Base-by-base conservation (phyloP, 768 basidiomycete species). In the Lentinula boryana region DNA sequence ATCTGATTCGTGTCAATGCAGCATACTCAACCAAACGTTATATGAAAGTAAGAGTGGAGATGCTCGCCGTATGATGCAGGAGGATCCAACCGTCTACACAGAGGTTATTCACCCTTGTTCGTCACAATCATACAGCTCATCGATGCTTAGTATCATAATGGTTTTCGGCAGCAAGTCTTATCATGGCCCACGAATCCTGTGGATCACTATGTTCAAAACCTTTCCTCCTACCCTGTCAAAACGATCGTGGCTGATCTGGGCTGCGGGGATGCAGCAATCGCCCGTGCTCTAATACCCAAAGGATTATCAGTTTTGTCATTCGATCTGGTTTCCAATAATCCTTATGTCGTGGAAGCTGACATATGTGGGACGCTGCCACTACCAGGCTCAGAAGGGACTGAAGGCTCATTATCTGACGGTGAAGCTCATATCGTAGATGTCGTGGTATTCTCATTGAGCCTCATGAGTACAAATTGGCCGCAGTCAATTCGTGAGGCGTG, bases 381-480 rank as follows among this genome's bases (percentile, higher is more conserved):
- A 4, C 95, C 97, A 1, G 96, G 96, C 31, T 86, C 86, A 21
- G 85, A 87, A 63, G 76, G 76, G 27, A 68, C 63, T 16, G 75
- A 72, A 5, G 65, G 71, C 15, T 72, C 72, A 44, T 73, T 75
- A 41, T 73, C 74, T 4, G 72, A 76, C 38, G 85, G 82, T 32
- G 80, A 82, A 56, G 93, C 85, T 0, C 88, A 92, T 64, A 72
- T 98, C 2, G 92, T 94, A 2, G 95, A 99, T 69, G 87, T 93
- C 5, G 94, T 86, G 6, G 88, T 98, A 23, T 98, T 94, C 70
- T 92, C 95, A 23, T 80, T 99, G 64, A 98, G 95, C 68, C 78
- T 99, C 63, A 99, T 99, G 97, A 91, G 92, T 35, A 90, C 87
- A 15, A 98, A 99, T 69, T 99, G 97, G 97, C 83, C 91, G n/a